Evolutionary conservation across 2,329 filamentous ascomycete genomes (phyloP).

Genomic region (Phyllosticta capitalensis): DNA sequence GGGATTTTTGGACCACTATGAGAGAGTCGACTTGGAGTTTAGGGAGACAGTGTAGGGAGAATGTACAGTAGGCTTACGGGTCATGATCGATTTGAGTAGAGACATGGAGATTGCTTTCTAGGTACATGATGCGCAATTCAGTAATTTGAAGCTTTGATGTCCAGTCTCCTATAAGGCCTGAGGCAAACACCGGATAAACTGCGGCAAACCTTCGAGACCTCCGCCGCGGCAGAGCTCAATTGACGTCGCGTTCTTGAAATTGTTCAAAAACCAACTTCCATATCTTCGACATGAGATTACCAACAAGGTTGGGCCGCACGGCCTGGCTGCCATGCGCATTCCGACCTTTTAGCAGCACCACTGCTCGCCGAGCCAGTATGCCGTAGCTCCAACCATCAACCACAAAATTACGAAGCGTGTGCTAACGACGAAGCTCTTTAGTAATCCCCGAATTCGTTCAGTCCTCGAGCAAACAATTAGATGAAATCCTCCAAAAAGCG

Average conservation of each 20-base stretch:
- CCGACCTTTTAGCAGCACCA: conserved; percentile 12
- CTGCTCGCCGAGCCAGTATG: conserved; percentile 22
- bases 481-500: conserved; percentile 29
- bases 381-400: conserved; percentile 1
- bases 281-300: conserved; percentile 19
- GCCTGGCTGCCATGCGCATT: conserved; percentile 15
- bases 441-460: conserved; percentile 24
- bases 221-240: neutral
- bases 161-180: neutral
- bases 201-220: neutral
- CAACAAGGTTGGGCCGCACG: conserved; percentile 22
- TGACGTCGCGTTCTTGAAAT: neutral
- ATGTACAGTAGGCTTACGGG: neutral
- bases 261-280: conserved; percentile 6
- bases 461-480: conserved; percentile 32
- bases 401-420: conserved; percentile 12
- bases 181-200: neutral
- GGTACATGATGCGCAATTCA: neutral
- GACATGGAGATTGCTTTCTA: neutral
- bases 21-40: conserved; percentile 77
- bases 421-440: conserved; percentile 18
- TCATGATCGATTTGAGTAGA: neutral
- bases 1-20: conserved; percentile 79
- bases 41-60: neutral
- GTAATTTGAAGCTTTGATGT: neutral